These are phyloP conservation scores for Bipolaris bicolor DNA, from an alignment of 2,329 filamentous ascomycete genomes.

Conservation along the genomic window DNA sequence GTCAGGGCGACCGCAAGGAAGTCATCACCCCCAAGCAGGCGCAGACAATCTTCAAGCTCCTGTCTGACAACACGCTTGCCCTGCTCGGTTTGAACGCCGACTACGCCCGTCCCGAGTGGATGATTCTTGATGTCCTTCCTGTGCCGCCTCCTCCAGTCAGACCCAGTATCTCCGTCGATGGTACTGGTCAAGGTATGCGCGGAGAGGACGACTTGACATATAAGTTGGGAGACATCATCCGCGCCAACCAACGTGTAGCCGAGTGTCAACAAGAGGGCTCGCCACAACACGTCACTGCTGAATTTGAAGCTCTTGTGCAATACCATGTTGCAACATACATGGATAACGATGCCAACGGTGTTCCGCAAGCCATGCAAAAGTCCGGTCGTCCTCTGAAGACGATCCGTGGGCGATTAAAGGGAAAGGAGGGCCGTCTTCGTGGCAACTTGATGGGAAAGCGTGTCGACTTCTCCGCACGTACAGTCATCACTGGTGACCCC, in stretches of 20 bases:
- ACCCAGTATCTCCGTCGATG: constrained; percentile 96
- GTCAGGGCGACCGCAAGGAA: constrained; percentile 73
- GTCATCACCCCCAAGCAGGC: constrained; percentile 83
- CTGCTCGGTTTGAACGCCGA: constrained; percentile 93
- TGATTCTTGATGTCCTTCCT: constrained; percentile 92
- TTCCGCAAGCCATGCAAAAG: constrained; percentile 94
- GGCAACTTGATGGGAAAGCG: constrained; percentile 98
- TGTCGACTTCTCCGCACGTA: constrained; percentile 98
- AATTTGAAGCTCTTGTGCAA: constrained; percentile 91
- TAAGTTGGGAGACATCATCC: constrained; percentile 97
- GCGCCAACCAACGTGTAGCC: constrained; percentile 92
- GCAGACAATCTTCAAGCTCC: constrained; percentile 83
- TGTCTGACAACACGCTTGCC: constrained; percentile 78
- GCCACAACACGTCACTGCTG: constrained; percentile 85
- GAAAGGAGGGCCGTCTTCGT: constrained; percentile 96
- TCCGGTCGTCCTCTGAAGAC: constrained; percentile 96
- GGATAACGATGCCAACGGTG: constrained; percentile 98
- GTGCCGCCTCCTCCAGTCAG: constrained; percentile 95
- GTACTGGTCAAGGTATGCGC: constrained; percentile 86
- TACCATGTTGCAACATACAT: constrained; percentile 99
- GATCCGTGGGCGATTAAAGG: constrained; percentile 95
- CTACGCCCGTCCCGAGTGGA: constrained; percentile 97
- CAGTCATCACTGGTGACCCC: constrained; percentile 98
- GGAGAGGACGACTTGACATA: constrained; percentile 99
- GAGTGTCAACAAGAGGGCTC: constrained; percentile 91